Evolutionary conservation across 192 early-diverging fungal genomes (phyloP).

Genomic region (Oehlia diaphana): DNA sequence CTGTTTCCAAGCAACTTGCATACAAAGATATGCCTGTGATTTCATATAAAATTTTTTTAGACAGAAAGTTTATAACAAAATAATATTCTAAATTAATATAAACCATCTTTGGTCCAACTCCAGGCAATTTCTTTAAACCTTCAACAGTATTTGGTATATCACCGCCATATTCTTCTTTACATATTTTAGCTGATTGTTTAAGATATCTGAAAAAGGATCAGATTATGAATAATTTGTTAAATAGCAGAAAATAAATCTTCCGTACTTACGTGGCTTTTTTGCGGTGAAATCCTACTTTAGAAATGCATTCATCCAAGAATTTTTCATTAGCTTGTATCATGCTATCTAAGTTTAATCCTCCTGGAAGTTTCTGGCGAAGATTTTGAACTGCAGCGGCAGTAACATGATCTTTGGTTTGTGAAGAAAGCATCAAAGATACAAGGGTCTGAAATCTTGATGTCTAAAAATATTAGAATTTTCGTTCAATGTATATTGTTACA

Average conservation of each 20-base stretch:
- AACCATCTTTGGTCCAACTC: conserved; percentile 95
- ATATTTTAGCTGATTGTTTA: conserved; percentile 75
- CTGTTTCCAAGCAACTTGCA: conserved; percentile 85
- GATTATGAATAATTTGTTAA: background rate
- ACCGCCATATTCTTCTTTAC: conserved; percentile 65
- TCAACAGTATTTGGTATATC: conserved; percentile 86
- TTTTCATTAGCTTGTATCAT: conserved; percentile 62
- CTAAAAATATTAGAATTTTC: conserved; percentile 28
- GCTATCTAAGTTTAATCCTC: conserved; percentile 68
- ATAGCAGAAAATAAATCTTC: background rate
- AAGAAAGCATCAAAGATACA: conserved; percentile 84
- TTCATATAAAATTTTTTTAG: background rate
- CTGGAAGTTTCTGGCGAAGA: conserved; percentile 60
- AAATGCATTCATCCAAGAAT: conserved; percentile 70
- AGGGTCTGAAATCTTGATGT: conserved; percentile 81
- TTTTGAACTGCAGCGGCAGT: conserved; percentile 77
- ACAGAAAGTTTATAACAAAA: background rate
- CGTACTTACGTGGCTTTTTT: conserved; percentile 65
- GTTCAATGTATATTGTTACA: background rate
- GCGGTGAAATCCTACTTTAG: conserved; percentile 88
- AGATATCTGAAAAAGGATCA: conserved; percentile 55
- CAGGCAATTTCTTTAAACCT: conserved; percentile 76
- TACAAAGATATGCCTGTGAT: conserved; percentile 67
- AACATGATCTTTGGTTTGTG: conserved; percentile 90
- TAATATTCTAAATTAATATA: conserved; percentile 8